A percentile compares a stretch with the other conserved stretches of the same genome.
These are phyloP conservation scores for Pseudonitzschia pungens DNA, from an alignment of 108 stramenopile species.

Conservation along the genomic window DNA sequence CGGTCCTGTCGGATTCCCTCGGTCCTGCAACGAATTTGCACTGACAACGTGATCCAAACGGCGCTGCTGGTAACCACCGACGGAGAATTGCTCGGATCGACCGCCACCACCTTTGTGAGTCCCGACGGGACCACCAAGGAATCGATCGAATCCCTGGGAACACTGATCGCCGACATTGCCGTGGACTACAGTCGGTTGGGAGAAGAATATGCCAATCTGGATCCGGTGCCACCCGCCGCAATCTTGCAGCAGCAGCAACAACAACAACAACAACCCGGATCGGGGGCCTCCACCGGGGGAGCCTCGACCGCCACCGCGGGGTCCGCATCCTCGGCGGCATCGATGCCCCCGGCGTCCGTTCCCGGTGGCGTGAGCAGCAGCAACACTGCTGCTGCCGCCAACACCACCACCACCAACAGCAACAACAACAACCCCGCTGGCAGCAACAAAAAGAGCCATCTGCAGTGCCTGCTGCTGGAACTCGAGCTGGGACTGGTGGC, in stretches of 20 bases:
- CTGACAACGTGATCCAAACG: constrained; percentile 70
- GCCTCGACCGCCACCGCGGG: background rate
- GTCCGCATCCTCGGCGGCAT: background rate
- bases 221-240: background rate
- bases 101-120: constrained; percentile 29
- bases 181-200: constrained; percentile 33
- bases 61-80: constrained; percentile 72
- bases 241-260: background rate
- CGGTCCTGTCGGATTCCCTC: constrained; percentile 76
- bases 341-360: background rate
- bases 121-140: constrained; percentile 26
- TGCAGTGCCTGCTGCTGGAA: constrained; percentile 52
- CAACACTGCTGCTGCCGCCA: no score
- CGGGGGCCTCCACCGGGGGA: background rate
- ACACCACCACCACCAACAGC: background rate
- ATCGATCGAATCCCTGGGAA: constrained; percentile 58
- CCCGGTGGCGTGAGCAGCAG: no score
- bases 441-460: constrained; percentile 27
- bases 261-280: no score
- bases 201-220: constrained; percentile 33
- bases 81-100: constrained; percentile 69
- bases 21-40: constrained; percentile 64
- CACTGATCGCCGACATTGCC: constrained; percentile 76
- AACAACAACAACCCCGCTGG: background rate
- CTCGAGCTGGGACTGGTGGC: constrained; percentile 62